Evolutionary conservation across 2,329 filamentous ascomycete genomes (phyloP), one percentile per base, ranked within the genome.

Genomic region (Penicillium capsulatum): DNA sequence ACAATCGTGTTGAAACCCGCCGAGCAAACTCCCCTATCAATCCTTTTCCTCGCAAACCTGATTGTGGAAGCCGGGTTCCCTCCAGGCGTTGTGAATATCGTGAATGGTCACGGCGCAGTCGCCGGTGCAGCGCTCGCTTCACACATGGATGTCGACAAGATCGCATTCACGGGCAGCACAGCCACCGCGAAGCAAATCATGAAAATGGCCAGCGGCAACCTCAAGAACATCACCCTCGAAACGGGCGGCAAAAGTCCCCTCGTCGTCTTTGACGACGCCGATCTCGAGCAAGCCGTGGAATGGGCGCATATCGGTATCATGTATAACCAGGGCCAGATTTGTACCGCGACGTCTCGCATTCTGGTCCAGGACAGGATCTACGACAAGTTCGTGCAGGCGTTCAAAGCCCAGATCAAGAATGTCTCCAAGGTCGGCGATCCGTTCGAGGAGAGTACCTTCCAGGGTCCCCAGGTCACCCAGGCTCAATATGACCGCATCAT

Each of bases 91-190:
- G 64, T 90, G 48, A 90, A 90, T 61, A 75, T 90, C 40, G 60
- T 88, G 40, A 87, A 87, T 45, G 86, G 86, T 0, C 73, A 79
- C 36, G 85, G 85, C 17, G 72, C 72, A 16, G 79, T 80, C 26
- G 81, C 83, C 0, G 86, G 86, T 9, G 73, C 80, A 4, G 80
- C 83, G 0, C 72, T 90, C 7, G 81, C 80, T 2, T 72, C 74
- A 29, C 86, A 91, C 58, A 66, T 78, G 16, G 76, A 75, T 29
- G 74, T 91, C 11, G 81, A 86, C 57, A 90, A 90, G 69, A 73
- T 91, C 45, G 83, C 85, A 0, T 91, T 90, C 49, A 90, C 86
- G 0, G 86, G 86, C 26, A 84, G 80, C 3, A 90, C 85, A 0
- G 69, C 70, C 1, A 89, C 84, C 0, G 86, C 81, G 6, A 77